Base-by-base conservation (phyloP, 306 rosid genomes). In the Benincasa hispida region DNA sequence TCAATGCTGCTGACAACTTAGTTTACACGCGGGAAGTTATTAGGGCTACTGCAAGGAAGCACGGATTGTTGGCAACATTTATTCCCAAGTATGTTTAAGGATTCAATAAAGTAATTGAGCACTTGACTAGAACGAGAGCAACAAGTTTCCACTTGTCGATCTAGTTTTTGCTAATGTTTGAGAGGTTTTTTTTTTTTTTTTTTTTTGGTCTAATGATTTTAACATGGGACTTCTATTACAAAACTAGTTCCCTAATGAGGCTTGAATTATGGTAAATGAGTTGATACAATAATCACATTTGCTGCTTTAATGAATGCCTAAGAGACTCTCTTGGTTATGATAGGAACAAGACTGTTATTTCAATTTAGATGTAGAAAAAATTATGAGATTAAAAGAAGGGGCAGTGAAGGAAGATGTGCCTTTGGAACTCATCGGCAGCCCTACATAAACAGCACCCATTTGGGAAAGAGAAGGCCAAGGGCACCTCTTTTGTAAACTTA, bases 51-150 rank as follows among this genome's bases (percentile, higher is more conserved):
- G 92, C 97, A 39, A 91, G 97, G 85, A 93, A 91, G 72, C 90
- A 85, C 56, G 94, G 91, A 58, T 76, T 93, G 84, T 82, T 90
- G 76, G 98, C 96, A 50, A 91, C 98, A 73, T 93, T 91, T 82
- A 51, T 91, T 82, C 98, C 98, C 11, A 93, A 93, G 98, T 93
- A 90, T 81, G 98, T 80, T 22, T 22, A 24, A 21, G 7, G 21
- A 24, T 45, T 45, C 57, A 42, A 41, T 69, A 3, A 5, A 41
- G 32, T 68, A 68, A 68, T n/a, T 41, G 12, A 10, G 12, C 53
- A 39, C 18, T 65, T 39, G 51, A 21, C 51, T 66, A 37, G 28
- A 37, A 66, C 22, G 53, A 37, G 28, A n/a, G 53, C 73, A 66
- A 39, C 32, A 63, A 32, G 2, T 66, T 66, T 66, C 4, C 12